A percentile compares a stretch with the other conserved stretches of the same genome.
Conservation (phyloP, 2,329 filamentous ascomycete species). For the Coleophoma eucalyptorum region DNA sequence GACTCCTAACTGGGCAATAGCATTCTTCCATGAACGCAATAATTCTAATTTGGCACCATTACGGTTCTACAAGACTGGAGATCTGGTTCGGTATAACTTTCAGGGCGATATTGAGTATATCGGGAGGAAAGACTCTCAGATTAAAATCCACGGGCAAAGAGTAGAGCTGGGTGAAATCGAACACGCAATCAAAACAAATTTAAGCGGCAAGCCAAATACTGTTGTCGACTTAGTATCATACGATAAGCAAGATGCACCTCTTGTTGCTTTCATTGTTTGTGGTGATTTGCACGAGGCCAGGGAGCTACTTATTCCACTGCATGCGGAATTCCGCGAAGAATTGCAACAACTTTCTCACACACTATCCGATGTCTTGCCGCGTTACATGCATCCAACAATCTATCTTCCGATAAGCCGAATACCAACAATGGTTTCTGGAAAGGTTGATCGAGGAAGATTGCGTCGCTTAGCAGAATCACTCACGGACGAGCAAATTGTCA, state of each 20-base stretch:
- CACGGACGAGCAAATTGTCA: not conserved
- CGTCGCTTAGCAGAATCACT: not conserved
- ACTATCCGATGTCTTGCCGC: constrained; percentile 10
- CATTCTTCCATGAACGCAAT: too few relatives aligned
- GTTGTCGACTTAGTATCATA: not conserved
- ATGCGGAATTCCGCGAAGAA: too few relatives aligned
- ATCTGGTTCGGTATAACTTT: constrained; percentile 48
- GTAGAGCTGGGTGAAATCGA: constrained; percentile 7
- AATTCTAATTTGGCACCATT: too few relatives aligned
- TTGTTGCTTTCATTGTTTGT: too few relatives aligned
- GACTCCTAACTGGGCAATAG: constrained; percentile 37
- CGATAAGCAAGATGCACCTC: too few relatives aligned
- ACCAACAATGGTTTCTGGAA: not conserved
- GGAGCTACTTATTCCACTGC: too few relatives aligned
- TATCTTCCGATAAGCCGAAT: constrained; percentile 1
- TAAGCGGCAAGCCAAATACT: too few relatives aligned
- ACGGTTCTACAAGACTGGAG: constrained; percentile 46
- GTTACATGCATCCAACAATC: not conserved
- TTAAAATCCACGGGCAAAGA: constrained; percentile 37
- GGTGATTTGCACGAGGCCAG: too few relatives aligned
- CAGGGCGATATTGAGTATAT: constrained; percentile 49
- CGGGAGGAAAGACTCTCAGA: constrained; percentile 58
- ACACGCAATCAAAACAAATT: too few relatives aligned
- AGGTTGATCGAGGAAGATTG: not conserved
- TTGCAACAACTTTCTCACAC: too few relatives aligned